phyloP scores from a whole-genome alignment of 345 rosid genomes.

The Populus ilicifolia region DNA sequence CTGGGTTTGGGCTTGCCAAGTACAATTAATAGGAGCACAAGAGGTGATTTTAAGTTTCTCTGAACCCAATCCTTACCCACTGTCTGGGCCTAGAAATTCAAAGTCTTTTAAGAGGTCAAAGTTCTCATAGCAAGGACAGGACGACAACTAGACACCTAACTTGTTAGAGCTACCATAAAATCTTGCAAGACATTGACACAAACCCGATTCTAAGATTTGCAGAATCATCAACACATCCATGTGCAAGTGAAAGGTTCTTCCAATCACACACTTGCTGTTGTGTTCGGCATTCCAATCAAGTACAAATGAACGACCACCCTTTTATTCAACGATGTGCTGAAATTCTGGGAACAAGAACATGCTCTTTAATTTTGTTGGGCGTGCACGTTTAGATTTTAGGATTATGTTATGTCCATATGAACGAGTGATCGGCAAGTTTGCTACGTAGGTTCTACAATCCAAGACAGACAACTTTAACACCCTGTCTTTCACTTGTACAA shows the following conservation, averaged over 20 bases:
- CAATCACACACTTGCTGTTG: neutral
- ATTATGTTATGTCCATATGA: neutral
- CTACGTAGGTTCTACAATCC: neutral
- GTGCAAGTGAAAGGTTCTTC: slow-evolving; percentile 2
- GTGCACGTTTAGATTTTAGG: no score
- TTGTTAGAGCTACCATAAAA: neutral
- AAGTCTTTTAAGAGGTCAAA: neutral
- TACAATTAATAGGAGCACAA: no score
- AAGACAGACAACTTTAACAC: neutral
- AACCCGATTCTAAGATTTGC: neutral
- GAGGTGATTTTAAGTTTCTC: no score
- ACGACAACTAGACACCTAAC: neutral
- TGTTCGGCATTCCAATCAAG: neutral
- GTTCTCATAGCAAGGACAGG: neutral
- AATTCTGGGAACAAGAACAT: neutral
- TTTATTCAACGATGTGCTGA: neutral
- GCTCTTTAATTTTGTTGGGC: neutral
- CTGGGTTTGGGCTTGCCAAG: no score
- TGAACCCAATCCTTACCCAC: no score
- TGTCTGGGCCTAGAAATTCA: neutral
- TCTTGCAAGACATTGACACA: neutral
- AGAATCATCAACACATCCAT: neutral
- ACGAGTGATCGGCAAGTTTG: neutral
- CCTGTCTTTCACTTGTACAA: neutral
- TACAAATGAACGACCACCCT: neutral